Base-by-base conservation (phyloP, 2,329 filamentous ascomycete genomes). In the Colletotrichum noveboracense region DNA sequence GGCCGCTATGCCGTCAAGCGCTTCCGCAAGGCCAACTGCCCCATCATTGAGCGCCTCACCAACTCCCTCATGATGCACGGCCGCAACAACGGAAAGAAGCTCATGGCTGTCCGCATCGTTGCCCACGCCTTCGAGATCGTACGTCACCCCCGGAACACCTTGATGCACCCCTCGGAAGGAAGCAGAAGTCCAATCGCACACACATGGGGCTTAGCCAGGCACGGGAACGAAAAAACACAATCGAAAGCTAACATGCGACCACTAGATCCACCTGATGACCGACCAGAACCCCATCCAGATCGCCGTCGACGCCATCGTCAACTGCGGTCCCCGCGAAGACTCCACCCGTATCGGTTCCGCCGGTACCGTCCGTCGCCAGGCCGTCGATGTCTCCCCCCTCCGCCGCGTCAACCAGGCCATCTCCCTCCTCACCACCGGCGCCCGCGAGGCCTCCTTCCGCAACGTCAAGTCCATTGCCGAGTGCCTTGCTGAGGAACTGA, bases 41-140 rank as follows among this genome's bases (percentile, higher is more conserved):
- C 97, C 85, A 98, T 99, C 94, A 98, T 99, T 87, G 97, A 99
- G 95, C 96, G 97, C 88, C 94, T 99, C 84, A 99, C 97, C 93
- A 99, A 99, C 95, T 98, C 97, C 77, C 94, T 99, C 88, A 99
- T 99, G 97, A 98, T 98, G 96, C 98, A 99, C 94, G 97, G 97
- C 90, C 97, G 97, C 91, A 99, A 99, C 95, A 99, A 98, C 95
- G 97, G 97, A 90, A 99, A 99, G 95, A 99, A 99, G 95, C 94
- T 98, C 87, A 98, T 98, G 96, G 97, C 97, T 87, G 96, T 98
- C 88, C 96, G 97, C 90, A 99, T 99, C 83, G 96, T 99, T 85
- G 96, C 96, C 83, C 97, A 99, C 92, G 90, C 96, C 84, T 99
- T 99, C 90, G 97, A 99, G 93, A 99, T 99, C 88, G 96, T 98